Base-by-base conservation (phyloP, 495 filamentous ascomycete species). In the Talaromyces trachyspermus region DNA sequence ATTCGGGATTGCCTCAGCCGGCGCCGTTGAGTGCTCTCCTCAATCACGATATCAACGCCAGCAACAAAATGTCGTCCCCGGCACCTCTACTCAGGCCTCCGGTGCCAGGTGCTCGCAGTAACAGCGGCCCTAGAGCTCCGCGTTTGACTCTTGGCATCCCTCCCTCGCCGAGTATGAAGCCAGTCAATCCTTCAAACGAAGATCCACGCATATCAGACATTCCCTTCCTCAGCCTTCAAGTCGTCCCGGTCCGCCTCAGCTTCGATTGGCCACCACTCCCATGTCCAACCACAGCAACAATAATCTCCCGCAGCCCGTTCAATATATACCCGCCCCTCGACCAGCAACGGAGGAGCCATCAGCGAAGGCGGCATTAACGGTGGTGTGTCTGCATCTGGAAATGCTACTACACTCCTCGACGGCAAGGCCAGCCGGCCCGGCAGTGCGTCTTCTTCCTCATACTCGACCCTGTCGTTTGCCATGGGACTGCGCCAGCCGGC, bases 111-210 rank as follows among this genome's bases (percentile, higher is more conserved):
- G 74, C 74, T 55, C 82, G 84, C 62, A 71, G 68, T 49, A 77
- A 76, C 46, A 68, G 74, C 54, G 80, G 77, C 46, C 66, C 75
- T 19, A 75, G 85, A 59, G 71, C 83, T 33, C 89, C 89, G 17
- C 83, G 88, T 55, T 74, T 95, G 40, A 89, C 88, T 24, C 76
- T 95, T 40, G 85, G 88, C 17, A 95, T 95, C 25, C 89, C 89
- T 24, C 83, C 84, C 2, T 91, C 88, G 19, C 83, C 88, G 37
- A 89, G 77, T 67, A 80, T 70, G 46, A 84, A 88, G 64, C 86
- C 88, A 3, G 77, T 76, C 55, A 59, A 66, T 47, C 46, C 61
- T 33, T 49, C 56, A 24, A 41, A 49, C 35, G 50, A 33, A 25
- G 44, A 64, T 14, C 49, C 60, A 20, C 52, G 57, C n/a, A 58